Evolutionary conservation across 345 rosid genomes (phyloP).

Genomic region (Salix suchowensis): DNA sequence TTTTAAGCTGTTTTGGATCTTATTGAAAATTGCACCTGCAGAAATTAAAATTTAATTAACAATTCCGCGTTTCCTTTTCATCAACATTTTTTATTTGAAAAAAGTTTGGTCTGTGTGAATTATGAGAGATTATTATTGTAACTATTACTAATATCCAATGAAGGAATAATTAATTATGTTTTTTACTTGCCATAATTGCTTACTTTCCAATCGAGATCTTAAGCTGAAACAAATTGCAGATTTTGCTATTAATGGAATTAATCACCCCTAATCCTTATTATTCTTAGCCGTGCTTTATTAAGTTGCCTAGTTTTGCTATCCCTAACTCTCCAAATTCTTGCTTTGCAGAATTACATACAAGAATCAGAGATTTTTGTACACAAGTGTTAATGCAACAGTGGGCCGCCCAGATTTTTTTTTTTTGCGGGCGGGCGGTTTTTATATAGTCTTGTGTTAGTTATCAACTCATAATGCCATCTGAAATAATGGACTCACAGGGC

Average conservation of each 20-base stretch:
- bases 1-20: conserved; percentile 8
- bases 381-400: conserved; percentile 2
- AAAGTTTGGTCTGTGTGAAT: not conserved
- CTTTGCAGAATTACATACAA: not conserved
- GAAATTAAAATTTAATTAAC: not conserved
- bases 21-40: not conserved
- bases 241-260: not conserved
- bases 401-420: not conserved
- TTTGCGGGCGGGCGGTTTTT: not conserved
- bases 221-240: not conserved
- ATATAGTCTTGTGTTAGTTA: not conserved
- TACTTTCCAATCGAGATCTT: conserved; percentile 8
- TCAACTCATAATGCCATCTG: conserved; percentile 32
- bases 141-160: conserved; percentile 15
- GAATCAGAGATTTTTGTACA: not conserved
- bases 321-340: not conserved
- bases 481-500: conserved; percentile 31
- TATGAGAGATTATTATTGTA: not conserved
- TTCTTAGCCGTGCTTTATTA: not conserved
- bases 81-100: not conserved
- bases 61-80: not conserved
- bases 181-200: not conserved
- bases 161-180: not conserved
- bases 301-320: not conserved
- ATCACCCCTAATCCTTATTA: conserved; percentile 11